Conservation (phyloP, 2,329 filamentous ascomycete species). For the Leptographium procerum region DNA sequence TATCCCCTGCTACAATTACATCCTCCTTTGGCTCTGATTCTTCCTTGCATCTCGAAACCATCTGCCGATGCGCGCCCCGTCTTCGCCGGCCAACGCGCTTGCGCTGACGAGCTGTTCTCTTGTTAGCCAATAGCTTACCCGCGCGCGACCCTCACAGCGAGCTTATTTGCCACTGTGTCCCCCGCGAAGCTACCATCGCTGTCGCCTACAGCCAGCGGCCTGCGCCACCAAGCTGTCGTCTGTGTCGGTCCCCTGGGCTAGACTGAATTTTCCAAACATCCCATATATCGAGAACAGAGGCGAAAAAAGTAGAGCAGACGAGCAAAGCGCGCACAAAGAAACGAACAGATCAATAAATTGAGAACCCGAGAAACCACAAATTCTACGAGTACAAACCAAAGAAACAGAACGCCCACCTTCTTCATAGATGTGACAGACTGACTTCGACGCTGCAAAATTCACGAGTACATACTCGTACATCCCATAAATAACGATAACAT, state of each 20-base stretch:
- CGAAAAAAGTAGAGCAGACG: not conserved
- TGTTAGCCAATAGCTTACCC: not conserved
- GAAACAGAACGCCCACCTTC: not conserved
- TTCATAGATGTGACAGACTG: not conserved
- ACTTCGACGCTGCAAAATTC: not conserved
- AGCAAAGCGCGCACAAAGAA: not conserved
- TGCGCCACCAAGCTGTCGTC: not conserved
- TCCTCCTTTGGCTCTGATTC: not conserved
- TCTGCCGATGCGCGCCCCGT: not conserved
- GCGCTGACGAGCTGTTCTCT: slow-evolving; percentile 4
- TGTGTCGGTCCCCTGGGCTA: too few species aligned
- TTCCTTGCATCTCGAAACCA: not conserved
- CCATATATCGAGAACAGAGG: not conserved
- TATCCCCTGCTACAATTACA: not conserved
- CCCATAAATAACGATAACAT: not conserved
- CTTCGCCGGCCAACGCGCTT: not conserved
- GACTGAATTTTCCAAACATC: not conserved
- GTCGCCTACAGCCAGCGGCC: not conserved
- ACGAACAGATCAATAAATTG: not conserved
- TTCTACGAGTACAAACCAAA: not conserved
- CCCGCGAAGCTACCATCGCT: not conserved
- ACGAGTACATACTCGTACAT: not conserved
- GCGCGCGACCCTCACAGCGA: not conserved
- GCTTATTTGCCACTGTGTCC: not conserved
- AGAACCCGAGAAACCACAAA: not conserved